phyloP scores from a whole-genome alignment of 2,329 filamentous ascomycete genomes.

The Phyllachora maydis region DNA sequence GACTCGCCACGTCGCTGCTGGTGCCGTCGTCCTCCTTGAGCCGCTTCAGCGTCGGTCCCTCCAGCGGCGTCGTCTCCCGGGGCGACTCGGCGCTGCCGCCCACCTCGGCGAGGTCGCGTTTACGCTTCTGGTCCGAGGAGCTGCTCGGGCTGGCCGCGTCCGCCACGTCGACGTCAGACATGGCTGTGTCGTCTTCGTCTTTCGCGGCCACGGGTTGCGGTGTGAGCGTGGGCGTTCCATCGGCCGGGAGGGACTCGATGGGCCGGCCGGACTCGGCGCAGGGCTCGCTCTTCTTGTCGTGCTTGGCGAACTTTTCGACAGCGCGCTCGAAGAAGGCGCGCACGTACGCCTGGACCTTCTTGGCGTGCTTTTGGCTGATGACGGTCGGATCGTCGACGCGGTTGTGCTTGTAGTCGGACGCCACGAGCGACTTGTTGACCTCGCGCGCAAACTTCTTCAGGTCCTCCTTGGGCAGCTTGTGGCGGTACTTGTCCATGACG shows the following conservation, averaged over 20 bases:
- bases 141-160: constrained; percentile 17
- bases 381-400: constrained; percentile 63
- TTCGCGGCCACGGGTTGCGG: no score
- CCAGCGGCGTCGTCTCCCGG: constrained; percentile 26
- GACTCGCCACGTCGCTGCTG: neutral
- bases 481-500: constrained; percentile 69
- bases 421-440: constrained; percentile 72
- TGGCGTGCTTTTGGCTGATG: constrained; percentile 57
- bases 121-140: constrained; percentile 40
- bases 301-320: constrained; percentile 49
- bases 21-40: constrained; percentile 22
- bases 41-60: constrained; percentile 33
- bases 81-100: no score
- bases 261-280: constrained; percentile 6
- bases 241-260: no score
- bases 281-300: constrained; percentile 27
- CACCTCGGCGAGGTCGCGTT: constrained; percentile 31
- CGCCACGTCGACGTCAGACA: constrained; percentile 25
- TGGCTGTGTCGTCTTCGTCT: constrained; percentile 15
- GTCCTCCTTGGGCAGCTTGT: constrained; percentile 68
- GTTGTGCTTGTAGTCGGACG: constrained; percentile 77
- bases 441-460: constrained; percentile 42
- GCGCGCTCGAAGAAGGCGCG: constrained; percentile 77
- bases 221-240: constrained; percentile 5
- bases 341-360: constrained; percentile 67